Evolutionary conservation across 768 basidiomycete genomes (phyloP).

Genomic region (Xanthoconium purpureum): DNA sequence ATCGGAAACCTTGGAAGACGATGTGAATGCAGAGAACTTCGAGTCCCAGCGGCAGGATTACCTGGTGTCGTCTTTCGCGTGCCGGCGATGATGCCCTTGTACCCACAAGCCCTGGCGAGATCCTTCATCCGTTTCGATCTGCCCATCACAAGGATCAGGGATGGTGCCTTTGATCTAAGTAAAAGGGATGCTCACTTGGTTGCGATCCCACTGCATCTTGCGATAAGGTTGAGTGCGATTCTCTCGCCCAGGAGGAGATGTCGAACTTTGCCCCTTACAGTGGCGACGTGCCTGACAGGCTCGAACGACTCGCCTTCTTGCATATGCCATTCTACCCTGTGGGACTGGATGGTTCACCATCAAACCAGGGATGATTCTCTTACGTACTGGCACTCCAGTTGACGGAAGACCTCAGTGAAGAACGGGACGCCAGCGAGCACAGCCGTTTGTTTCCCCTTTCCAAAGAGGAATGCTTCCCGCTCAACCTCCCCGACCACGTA

Average conservation of each 20-base stretch:
- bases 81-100: slow-evolving; percentile 86
- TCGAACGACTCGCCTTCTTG: slow-evolving; percentile 79
- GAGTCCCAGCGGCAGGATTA: slow-evolving; percentile 12
- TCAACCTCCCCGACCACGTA: slow-evolving; percentile 91
- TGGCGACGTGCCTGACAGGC: slow-evolving; percentile 83
- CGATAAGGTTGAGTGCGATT: slow-evolving; percentile 88
- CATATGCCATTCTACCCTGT: slow-evolving; percentile 91
- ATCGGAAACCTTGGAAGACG: slow-evolving; percentile 67
- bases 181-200: slow-evolving; percentile 62
- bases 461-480: slow-evolving; percentile 84
- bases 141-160: slow-evolving; percentile 1
- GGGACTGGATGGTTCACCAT: background rate
- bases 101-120: slow-evolving; percentile 74
- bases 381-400: slow-evolving; percentile 86
- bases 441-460: slow-evolving; percentile 75
- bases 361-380: background rate
- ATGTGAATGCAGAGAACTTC: slow-evolving; percentile 4
- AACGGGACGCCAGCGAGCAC: slow-evolving; percentile 95
- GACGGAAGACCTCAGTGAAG: slow-evolving; percentile 87
- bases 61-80: slow-evolving; percentile 97
- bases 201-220: slow-evolving; percentile 95
- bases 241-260: slow-evolving; percentile 89
- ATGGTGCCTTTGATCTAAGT: background rate
- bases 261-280: slow-evolving; percentile 85
- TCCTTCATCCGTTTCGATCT: slow-evolving; percentile 85